Evolutionary conservation across 805 yeast genomes (phyloP).

Genomic region (Wickerhamomyces pijperi): DNA sequence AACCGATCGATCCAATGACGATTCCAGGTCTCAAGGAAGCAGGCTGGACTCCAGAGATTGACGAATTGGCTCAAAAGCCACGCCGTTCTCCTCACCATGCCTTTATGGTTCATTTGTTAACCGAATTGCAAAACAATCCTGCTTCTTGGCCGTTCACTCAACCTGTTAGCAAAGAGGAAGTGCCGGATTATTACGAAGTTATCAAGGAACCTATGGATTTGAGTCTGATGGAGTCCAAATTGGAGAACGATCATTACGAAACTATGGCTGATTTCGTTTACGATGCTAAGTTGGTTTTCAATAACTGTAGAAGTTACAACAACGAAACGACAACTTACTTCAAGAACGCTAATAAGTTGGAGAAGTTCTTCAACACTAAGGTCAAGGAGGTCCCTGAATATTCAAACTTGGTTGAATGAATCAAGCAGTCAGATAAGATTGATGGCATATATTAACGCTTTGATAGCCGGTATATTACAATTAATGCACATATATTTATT

Average conservation of each 20-base stretch:
- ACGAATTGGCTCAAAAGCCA: constrained; percentile 88
- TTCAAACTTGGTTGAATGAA: constrained; percentile 61
- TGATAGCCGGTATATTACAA: too few species aligned
- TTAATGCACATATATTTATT: too few species aligned
- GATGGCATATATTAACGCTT: background rate
- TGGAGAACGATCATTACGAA: constrained; percentile 86
- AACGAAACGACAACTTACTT: constrained; percentile 91
- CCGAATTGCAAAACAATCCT: constrained; percentile 88
- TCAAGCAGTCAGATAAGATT: constrained; percentile 1
- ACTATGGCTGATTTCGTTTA: constrained; percentile 85
- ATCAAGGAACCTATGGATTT: constrained; percentile 98
- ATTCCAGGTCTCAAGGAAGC: constrained; percentile 90
- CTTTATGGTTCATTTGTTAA: constrained; percentile 77
- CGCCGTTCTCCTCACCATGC: constrained; percentile 92
- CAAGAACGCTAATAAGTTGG: constrained; percentile 89
- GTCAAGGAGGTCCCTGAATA: constrained; percentile 89
- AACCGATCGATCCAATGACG: constrained; percentile 62
- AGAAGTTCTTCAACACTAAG: constrained; percentile 74
- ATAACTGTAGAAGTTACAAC: constrained; percentile 87
- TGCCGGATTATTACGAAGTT: constrained; percentile 90
- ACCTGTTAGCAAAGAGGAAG: constrained; percentile 90
- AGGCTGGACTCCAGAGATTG: constrained; percentile 99
- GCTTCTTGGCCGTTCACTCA: constrained; percentile 97
- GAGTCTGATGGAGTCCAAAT: constrained; percentile 86
- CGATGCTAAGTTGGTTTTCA: constrained; percentile 77